Evolutionary conservation across 345 rosid genomes (phyloP).

Genomic region (Lumnitzera racemosa): DNA sequence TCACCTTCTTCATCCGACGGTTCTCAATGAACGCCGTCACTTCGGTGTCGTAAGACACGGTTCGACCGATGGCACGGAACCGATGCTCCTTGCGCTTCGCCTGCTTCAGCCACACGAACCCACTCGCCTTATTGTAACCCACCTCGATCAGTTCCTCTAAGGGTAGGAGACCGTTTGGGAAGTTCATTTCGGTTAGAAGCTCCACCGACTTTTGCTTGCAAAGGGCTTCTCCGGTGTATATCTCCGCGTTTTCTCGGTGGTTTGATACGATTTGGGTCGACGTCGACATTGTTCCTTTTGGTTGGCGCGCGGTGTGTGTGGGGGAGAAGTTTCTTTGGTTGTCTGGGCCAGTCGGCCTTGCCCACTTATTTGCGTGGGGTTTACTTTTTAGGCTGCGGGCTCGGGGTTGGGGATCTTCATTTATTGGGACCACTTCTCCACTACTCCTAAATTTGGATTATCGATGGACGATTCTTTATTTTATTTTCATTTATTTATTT

Average conservation of each 20-base stretch:
- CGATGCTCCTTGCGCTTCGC: conserved; percentile 19
- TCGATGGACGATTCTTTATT: too few relatives aligned
- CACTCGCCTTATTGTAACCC: conserved; percentile 19
- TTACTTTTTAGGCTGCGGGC: too few relatives aligned
- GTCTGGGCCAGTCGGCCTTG: too few relatives aligned
- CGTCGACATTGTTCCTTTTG: conserved; percentile 7
- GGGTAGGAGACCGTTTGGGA: conserved; percentile 30
- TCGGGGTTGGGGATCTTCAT: too few relatives aligned
- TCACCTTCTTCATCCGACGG: conserved; percentile 14
- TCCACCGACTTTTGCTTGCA: conserved; percentile 25
- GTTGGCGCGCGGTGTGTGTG: too few relatives aligned
- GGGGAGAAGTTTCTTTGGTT: too few relatives aligned
- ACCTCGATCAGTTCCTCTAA: conserved; percentile 19
- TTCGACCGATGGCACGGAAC: conserved; percentile 17
- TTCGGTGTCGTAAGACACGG: conserved; percentile 16
- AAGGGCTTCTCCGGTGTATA: conserved; percentile 24
- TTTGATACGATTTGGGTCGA: conserved; percentile 12
- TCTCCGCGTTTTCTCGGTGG: conserved; percentile 22
- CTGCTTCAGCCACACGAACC: conserved; percentile 27
- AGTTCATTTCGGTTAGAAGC: conserved; percentile 15
- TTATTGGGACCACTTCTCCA: too few relatives aligned
- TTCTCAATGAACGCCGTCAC: conserved; percentile 23
- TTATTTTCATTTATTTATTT: too few relatives aligned
- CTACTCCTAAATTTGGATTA: too few relatives aligned
- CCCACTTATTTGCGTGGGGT: too few relatives aligned